Evolutionary conservation across 345 rosid species (phyloP).

Genomic region (Diplotaxis tenuifolia): DNA sequence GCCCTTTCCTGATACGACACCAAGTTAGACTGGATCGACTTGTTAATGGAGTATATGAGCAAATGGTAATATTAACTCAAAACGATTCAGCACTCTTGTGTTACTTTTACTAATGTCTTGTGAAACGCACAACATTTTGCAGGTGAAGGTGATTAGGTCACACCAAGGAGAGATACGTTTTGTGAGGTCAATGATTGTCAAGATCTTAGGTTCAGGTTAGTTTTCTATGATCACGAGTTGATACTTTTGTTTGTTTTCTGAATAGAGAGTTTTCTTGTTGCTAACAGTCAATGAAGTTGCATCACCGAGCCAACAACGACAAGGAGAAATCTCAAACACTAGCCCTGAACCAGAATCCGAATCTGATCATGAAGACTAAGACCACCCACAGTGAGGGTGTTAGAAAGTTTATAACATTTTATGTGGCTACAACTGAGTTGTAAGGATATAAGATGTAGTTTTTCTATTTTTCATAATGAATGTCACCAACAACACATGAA

Average conservation of each 20-base stretch:
- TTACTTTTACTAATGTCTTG: background rate
- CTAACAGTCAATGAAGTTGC: constrained; percentile 6
- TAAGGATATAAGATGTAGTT: too few relatives aligned
- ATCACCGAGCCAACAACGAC: constrained; percentile 22
- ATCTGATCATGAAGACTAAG: constrained; percentile 40
- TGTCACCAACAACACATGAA: constrained; percentile 3
- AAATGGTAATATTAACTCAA: too few relatives aligned
- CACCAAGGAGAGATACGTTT: constrained; percentile 54
- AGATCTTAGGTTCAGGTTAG: constrained; percentile 49
- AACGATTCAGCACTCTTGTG: background rate
- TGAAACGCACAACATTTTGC: constrained; percentile 17
- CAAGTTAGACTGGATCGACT: constrained; percentile 51
- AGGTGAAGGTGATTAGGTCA: constrained; percentile 48
- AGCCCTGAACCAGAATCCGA: constrained; percentile 14
- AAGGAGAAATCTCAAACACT: constrained; percentile 17
- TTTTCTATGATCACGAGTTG: background rate
- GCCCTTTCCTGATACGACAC: constrained; percentile 62
- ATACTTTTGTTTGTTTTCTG: too few relatives aligned
- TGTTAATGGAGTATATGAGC: constrained; percentile 41
- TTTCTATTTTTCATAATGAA: background rate
- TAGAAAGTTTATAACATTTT: too few relatives aligned
- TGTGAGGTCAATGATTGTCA: constrained; percentile 40
- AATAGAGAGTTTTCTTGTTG: background rate
- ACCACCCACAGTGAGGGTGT: too few relatives aligned
- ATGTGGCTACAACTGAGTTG: too few relatives aligned